Evolutionary conservation across 352 stramenopile genomes (phyloP).

Genomic region (Pythium graminicola): DNA sequence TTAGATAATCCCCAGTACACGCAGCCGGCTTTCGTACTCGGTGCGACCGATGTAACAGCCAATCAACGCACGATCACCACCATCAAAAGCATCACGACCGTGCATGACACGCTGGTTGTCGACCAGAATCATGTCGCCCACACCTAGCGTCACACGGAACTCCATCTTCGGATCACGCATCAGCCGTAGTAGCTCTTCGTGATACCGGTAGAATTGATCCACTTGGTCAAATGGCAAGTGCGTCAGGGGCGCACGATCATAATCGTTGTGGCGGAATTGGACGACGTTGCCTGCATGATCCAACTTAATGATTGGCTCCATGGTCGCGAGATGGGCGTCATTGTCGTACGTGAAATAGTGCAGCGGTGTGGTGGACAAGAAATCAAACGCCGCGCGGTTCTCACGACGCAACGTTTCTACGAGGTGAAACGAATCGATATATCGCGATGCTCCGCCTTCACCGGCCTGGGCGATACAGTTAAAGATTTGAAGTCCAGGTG

Average conservation of each 20-base stretch:
- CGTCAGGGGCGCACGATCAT: conserved; percentile 76
- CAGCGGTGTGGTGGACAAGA: conserved; percentile 61
- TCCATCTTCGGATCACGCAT: conserved; percentile 60
- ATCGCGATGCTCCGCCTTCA: conserved; percentile 65
- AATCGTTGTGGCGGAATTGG: conserved; percentile 86
- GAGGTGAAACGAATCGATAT: conserved; percentile 77
- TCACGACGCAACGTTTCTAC: conserved; percentile 53
- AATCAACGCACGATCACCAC: conserved; percentile 71
- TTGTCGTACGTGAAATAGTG: conserved; percentile 77
- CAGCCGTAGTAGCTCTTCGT: conserved; percentile 59
- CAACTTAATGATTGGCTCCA: conserved; percentile 74
- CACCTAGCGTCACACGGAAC: conserved; percentile 50
- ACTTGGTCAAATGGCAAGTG: conserved; percentile 73
- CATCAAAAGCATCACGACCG: conserved; percentile 69
- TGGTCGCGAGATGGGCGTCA: conserved; percentile 64
- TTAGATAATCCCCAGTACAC: conserved; percentile 78
- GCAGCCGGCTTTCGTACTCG: conserved; percentile 82
- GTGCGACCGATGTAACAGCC: conserved; percentile 85
- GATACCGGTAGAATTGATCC: conserved; percentile 62
- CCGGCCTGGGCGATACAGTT: conserved; percentile 79
- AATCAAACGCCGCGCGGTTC: conserved; percentile 54
- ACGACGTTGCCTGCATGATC: conserved; percentile 68
- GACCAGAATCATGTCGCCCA: conserved; percentile 80
- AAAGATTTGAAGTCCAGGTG: conserved; percentile 86
- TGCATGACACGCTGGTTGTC: conserved; percentile 87